Percentiles rank a stretch among this genome's conserved stretches.
Evolutionary conservation across 805 yeast genomes (phyloP).

Genomic region (Scheffersomyces lignosus): DNA sequence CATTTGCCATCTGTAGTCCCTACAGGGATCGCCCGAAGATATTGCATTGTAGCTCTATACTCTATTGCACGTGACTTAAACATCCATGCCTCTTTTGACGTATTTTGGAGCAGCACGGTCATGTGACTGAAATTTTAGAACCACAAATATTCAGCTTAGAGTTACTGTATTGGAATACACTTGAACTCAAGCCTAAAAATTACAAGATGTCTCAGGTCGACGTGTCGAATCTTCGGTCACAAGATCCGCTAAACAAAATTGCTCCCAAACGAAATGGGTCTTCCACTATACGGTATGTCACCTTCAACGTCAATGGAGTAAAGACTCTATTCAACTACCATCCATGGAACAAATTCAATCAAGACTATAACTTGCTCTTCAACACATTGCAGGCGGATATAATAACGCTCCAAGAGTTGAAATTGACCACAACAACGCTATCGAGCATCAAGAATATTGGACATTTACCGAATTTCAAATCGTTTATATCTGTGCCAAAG

Average conservation of each 20-base stretch:
- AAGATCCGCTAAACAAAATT: conserved; percentile 12
- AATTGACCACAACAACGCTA: conserved; percentile 40
- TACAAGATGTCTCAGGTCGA: no score
- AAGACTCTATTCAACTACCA: conserved; percentile 77
- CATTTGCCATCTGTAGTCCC: no score
- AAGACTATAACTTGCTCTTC: conserved; percentile 47
- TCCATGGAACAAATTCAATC: conserved; percentile 67
- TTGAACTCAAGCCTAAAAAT: no score
- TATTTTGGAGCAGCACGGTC: no score
- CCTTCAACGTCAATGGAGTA: conserved; percentile 85
- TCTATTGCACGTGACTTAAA: no score
- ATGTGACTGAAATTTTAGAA: no score
- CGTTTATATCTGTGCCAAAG: conserved; percentile 69
- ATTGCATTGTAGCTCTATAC: no score
- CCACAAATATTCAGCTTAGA: no score
- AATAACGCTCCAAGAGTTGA: conserved; percentile 85
- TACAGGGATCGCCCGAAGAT: no score
- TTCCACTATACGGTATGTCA: conserved; percentile 45
- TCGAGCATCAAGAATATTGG: conserved; percentile 45
- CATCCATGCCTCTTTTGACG: no score
- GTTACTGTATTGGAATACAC: no score
- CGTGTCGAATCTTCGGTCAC: neutral
- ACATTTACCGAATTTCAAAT: conserved; percentile 53
- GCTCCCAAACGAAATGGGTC: conserved; percentile 2
- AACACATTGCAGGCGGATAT: conserved; percentile 65